Percentiles rank a stretch among this genome's conserved stretches.
Evolutionary conservation across 495 filamentous ascomycete species (phyloP).

Genomic region (Podospora sp.): DNA sequence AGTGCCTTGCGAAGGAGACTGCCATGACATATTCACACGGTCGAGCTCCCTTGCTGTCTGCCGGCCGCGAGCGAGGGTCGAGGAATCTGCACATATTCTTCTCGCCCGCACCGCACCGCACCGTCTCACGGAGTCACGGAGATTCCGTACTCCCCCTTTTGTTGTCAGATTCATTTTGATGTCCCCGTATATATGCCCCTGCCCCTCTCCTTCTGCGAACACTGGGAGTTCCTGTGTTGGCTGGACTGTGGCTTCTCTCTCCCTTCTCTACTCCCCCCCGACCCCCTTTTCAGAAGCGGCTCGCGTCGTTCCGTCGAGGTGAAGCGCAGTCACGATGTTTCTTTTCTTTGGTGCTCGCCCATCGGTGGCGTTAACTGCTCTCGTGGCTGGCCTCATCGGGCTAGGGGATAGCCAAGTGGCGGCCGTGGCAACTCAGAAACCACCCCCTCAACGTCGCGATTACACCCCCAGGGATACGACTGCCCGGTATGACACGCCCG

Average conservation of each 20-base stretch:
- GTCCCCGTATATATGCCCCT: neutral
- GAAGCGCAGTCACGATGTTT: constrained; percentile 12
- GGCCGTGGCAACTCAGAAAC: constrained; percentile 5
- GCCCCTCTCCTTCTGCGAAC: neutral
- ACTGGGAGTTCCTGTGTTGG: neutral
- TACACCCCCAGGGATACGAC: neutral
- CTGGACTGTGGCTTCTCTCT: neutral
- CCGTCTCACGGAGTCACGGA: neutral
- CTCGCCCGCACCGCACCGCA: neutral
- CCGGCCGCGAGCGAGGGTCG: neutral
- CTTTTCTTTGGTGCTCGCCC: constrained; percentile 3
- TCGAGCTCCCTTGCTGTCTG: neutral
- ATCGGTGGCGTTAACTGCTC: neutral
- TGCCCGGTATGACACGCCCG: constrained; percentile 3
- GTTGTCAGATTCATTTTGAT: neutral
- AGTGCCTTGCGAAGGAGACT: neutral
- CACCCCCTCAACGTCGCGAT: neutral
- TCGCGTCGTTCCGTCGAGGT: neutral
- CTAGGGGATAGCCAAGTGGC: constrained; percentile 3
- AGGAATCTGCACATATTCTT: neutral
- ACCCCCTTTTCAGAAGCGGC: neutral
- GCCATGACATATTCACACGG: neutral
- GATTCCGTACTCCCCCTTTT: neutral
- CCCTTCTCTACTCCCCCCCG: neutral
- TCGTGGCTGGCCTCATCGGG: constrained; percentile 2